Conservation (phyloP, 306 rosid genomes). For the Carpinus fangiana region DNA sequence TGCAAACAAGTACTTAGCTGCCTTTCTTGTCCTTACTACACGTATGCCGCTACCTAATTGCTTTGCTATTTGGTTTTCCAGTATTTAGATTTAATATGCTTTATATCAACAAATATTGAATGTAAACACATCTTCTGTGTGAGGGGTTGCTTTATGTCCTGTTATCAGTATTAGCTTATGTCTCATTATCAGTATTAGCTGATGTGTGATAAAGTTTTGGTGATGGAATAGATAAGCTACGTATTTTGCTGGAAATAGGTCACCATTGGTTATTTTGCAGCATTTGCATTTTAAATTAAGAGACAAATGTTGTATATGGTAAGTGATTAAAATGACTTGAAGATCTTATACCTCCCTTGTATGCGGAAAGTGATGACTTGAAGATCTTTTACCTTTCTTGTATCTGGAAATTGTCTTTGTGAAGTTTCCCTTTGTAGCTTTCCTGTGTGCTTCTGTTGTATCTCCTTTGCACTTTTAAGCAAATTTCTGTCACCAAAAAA, state of each 20-base stretch:
- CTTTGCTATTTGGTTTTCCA: neutral
- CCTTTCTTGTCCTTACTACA: neutral
- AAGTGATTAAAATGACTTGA: conserved; percentile 1
- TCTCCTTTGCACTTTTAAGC: neutral
- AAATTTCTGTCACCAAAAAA: neutral
- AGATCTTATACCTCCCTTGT: neutral
- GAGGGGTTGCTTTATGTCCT: neutral
- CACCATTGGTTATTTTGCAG: neutral
- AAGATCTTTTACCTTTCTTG: neutral
- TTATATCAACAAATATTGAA: neutral
- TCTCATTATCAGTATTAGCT: neutral
- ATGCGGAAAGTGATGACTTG: neutral
- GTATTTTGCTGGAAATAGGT: neutral
- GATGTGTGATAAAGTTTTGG: neutral
- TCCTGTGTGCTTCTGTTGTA: neutral
- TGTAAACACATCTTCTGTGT: neutral
- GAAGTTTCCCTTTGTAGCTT: neutral
- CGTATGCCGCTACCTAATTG: neutral
- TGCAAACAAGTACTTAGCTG: neutral
- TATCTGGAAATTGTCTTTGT: neutral
- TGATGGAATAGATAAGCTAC: neutral
- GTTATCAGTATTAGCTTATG: too few species aligned
- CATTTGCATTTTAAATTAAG: neutral
- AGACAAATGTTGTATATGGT: neutral
- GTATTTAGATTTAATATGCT: neutral